These are phyloP conservation scores for Beta lomatogona DNA, from an alignment of 179 eudicot species.

Conservation along the genomic window DNA sequence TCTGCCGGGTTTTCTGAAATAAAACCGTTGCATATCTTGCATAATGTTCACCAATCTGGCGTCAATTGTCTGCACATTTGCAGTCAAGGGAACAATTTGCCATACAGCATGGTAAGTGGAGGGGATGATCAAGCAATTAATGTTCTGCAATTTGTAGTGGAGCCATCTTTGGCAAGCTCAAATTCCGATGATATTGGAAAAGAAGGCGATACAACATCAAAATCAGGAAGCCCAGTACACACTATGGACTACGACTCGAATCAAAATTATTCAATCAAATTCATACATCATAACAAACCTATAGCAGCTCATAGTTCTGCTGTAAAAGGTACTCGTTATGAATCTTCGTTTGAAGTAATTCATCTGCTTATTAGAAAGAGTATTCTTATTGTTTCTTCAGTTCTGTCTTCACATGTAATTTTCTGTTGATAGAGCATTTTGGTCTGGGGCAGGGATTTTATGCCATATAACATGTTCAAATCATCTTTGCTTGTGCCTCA, in stretches of 20 bases:
- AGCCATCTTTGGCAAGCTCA: slow-evolving; percentile 30
- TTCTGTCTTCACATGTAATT: neutral
- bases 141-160: slow-evolving; percentile 53
- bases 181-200: slow-evolving; percentile 25
- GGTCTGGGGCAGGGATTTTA: neutral
- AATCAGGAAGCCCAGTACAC: slow-evolving; percentile 19
- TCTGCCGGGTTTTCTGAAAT: slow-evolving; percentile 38
- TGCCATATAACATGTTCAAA: neutral
- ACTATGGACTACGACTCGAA: slow-evolving; percentile 27
- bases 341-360: neutral
- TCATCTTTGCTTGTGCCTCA: slow-evolving; percentile 3
- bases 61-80: slow-evolving; percentile 80
- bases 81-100: slow-evolving; percentile 27
- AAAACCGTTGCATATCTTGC: slow-evolving; percentile 55
- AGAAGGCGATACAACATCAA: slow-evolving; percentile 22
- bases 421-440: neutral
- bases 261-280: slow-evolving; percentile 41
- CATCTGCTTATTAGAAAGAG: neutral
- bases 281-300: slow-evolving; percentile 50
- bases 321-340: slow-evolving; percentile 65
- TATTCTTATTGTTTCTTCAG: neutral
- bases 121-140: slow-evolving; percentile 95
- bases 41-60: slow-evolving; percentile 86
- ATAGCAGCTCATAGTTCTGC: slow-evolving; percentile 91
- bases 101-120: slow-evolving; percentile 61